These are phyloP conservation scores for Pseudogymnoascus sp. DNA, from an alignment of 2,329 filamentous ascomycete genomes.

Conservation along the genomic window DNA sequence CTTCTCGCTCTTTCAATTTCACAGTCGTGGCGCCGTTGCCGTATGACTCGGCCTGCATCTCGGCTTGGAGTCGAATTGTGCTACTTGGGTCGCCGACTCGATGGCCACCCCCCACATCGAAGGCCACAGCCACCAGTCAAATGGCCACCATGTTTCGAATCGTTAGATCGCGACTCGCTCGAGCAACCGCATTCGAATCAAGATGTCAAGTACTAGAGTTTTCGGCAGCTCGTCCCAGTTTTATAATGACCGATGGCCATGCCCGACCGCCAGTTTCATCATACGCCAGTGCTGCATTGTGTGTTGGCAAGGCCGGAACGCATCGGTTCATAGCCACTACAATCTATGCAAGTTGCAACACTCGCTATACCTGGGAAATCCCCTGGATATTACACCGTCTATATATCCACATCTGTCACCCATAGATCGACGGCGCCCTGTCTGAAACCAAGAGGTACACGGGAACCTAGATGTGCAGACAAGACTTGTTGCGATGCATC, in stretches of 20 bases:
- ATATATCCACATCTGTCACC: constrained; percentile 8
- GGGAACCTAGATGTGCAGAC: not conserved
- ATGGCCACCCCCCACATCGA: constrained; percentile 5
- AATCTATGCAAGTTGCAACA: constrained; percentile 10
- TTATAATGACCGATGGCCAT: constrained; percentile 8
- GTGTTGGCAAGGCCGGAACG: constrained; percentile 13
- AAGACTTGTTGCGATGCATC: not conserved
- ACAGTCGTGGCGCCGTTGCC: not conserved
- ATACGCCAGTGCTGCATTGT: constrained; percentile 14
- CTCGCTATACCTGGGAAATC: not conserved
- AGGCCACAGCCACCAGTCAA: not conserved
- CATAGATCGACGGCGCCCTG: not conserved
- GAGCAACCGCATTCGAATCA: not conserved
- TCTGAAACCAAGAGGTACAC: not conserved
- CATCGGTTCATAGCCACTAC: not conserved
- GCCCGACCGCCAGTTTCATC: not conserved
- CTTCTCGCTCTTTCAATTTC: constrained; percentile 1
- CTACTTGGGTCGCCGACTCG: not conserved
- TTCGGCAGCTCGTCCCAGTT: not conserved
- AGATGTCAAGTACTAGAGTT: not conserved
- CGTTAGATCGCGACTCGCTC: not conserved
- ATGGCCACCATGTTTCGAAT: constrained; percentile 1
- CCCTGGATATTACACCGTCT: constrained; percentile 7
- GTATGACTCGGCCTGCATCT: constrained; percentile 9
- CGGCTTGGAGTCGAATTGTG: not conserved